Base-by-base conservation (phyloP, 768 basidiomycete genomes). In the Pleurotus ostreatus region DNA sequence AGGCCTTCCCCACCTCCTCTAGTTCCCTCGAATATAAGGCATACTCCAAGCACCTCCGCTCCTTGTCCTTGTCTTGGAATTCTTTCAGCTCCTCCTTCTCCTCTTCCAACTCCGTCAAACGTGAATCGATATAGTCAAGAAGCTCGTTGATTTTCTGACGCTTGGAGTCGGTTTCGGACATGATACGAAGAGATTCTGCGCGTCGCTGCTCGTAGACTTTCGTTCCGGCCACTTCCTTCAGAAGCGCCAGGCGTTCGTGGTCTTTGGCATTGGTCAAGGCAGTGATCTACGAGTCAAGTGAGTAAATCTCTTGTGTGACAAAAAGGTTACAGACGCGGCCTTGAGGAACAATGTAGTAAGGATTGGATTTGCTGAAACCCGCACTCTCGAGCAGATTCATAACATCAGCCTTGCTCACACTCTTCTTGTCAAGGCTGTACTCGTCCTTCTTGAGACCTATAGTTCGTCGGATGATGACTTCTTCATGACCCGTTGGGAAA, bases 381-480 rank as follows among this genome's bases (percentile, higher is more conserved):
- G 97, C 97, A 66, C 88, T 91, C 69, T 98, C 97, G 46, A 99
- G 81, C 22, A 98, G 77, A 65, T 93, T 95, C 92, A 97, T 96
- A 16, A 99, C 92, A 65, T 99, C 97, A 2, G 94, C 96, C 70
- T 97, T 97, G 70, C 85, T 90, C 0, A 90, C 89, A 59, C 89
- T 93, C 76, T 98, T 98, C 76, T 89, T 89, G 72, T 99, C 96
- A 25, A 98, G 77, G 60, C 90, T 92, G 73, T 98, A 99, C 74
- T 98, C 97, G 66, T 98, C 97, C 74, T 98, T 99, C 79, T 99
- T 98, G 43, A 94, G 69, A 49, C 97, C 97, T 56, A 99, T 98
- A 2, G 97, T 98, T 26, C 97, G 83, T 11, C 97, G 83, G 3
- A 99, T 78, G 26, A 91, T 83, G 44, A 97, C 83, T 59, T 94